Evolutionary conservation across 306 rosid species (phyloP), one percentile per base, ranked within the genome.

Genomic region (Herpetospermum pedunculosum): DNA sequence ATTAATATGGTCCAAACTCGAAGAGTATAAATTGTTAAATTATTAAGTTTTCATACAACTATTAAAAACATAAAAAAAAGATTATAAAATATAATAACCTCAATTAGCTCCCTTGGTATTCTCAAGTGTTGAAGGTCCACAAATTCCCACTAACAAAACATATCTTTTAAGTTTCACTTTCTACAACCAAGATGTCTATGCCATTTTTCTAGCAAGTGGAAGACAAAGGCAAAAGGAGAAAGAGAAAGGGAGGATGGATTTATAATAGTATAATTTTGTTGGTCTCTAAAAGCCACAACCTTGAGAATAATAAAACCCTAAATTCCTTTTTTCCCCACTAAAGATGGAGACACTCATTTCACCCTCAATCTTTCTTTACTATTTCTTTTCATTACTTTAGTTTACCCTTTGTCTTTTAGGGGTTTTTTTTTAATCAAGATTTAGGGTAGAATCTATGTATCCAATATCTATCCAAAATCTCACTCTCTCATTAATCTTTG

Each of bases 271-370:
- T 65, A 65, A 65, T 10, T 40, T 15, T 34, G 14, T 60, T 60
- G 50, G 72, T 65, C 50, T 65, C 9, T 13, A 38, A 65, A 65
- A 65, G 52, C 32, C 52, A 21, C 52, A 19, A 65, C 72, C 50
- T 65, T 65, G 12, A 38, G 21, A 65, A 65, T 65, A 65, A n/a
- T 38, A 63, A 63, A 63, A 63, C 70, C 70, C 70, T 63, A 63
- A 62, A 34, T 8, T 28, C 26, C 6, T 18, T 34, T 32, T 18
- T 1, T 16, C 14, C 40, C 38, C 23, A 59, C 41, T 59, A 14
- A 59, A 29, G 60, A 59, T 30, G 13, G 23, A 59, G 23, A 59
- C 64, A 57, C 10, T 23, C 23, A 29, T 29, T 59, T 29, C 23
- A 57, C 65, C 65, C 34, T 29, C 44, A 32, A 34, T 8, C 40